phyloP scores from a whole-genome alignment of 768 basidiomycete species.

The Lactifluus volemus region DNA sequence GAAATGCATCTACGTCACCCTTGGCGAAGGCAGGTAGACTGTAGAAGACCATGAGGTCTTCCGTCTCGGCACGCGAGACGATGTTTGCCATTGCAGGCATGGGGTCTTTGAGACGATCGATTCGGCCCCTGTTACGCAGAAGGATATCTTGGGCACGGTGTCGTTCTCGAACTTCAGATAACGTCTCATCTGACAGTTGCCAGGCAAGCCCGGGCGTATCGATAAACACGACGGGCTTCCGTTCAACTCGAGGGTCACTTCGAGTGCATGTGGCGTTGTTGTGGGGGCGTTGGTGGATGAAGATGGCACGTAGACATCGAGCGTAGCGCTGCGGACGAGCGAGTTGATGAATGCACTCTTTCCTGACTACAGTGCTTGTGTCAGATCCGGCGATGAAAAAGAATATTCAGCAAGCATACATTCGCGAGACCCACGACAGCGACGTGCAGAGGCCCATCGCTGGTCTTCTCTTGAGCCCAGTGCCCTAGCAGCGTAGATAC shows the following conservation, averaged over 20 bases:
- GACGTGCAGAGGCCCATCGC: slow-evolving; percentile 47
- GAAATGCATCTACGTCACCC: slow-evolving; percentile 63
- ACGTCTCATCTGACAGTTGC: slow-evolving; percentile 30
- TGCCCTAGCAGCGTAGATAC: slow-evolving; percentile 41
- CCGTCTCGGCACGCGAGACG: slow-evolving; percentile 53
- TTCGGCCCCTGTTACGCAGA: slow-evolving; percentile 68
- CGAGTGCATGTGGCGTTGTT: slow-evolving; percentile 63
- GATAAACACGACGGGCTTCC: slow-evolving; percentile 53
- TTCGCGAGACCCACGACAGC: slow-evolving; percentile 82
- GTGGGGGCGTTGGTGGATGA: slow-evolving; percentile 49
- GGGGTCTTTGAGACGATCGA: slow-evolving; percentile 81
- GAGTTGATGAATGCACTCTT: slow-evolving; percentile 86
- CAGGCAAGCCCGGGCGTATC: slow-evolving; percentile 86
- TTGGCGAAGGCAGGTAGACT: slow-evolving; percentile 68
- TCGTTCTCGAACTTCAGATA: slow-evolving; percentile 31
- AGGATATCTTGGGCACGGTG: slow-evolving; percentile 60
- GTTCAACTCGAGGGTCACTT: slow-evolving; percentile 42
- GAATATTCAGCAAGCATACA: slow-evolving; percentile 35
- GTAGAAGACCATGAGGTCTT: slow-evolving; percentile 89
- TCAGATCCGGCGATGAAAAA: not conserved
- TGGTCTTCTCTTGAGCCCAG: slow-evolving; percentile 39
- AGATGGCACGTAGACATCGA: slow-evolving; percentile 49
- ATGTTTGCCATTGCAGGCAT: slow-evolving; percentile 50
- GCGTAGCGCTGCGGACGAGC: slow-evolving; percentile 40
- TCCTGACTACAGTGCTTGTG: slow-evolving; percentile 44